Percentiles rank a stretch among this genome's conserved stretches.
These are phyloP conservation scores for Kuraishia floccosa DNA, from an alignment of 805 yeast genomes.

Conservation along the genomic window DNA sequence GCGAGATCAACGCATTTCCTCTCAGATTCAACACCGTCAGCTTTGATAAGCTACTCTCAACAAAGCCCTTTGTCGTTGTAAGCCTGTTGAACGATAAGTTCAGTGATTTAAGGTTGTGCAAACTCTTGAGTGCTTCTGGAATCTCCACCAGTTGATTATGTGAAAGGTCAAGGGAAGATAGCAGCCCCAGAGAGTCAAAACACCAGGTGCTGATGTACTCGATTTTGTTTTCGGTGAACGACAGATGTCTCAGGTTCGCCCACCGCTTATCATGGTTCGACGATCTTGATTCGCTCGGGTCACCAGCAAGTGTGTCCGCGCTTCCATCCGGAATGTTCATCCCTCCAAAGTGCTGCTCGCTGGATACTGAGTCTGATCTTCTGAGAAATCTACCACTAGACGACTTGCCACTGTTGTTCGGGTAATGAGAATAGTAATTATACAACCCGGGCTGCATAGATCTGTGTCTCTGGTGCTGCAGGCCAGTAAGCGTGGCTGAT, in stretches of 20 bases:
- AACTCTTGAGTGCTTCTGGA: constrained; percentile 39
- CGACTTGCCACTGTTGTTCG: too few species aligned
- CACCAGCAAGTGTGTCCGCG: too few species aligned
- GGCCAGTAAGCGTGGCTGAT: too few species aligned
- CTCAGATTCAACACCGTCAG: constrained; percentile 37
- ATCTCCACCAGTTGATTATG: constrained; percentile 35
- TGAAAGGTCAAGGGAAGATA: constrained; percentile 41
- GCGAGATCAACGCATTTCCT: constrained; percentile 29
- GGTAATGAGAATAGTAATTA: too few species aligned
- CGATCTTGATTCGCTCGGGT: neutral
- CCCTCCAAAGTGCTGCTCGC: neutral
- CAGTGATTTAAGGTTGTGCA: constrained; percentile 35
- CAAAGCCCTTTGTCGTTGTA: constrained; percentile 13
- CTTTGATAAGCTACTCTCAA: constrained; percentile 26
- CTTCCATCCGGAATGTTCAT: too few species aligned
- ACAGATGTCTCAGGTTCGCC: constrained; percentile 26
- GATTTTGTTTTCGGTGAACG: constrained; percentile 27
- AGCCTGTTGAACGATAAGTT: constrained; percentile 41
- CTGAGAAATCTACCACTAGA: neutral
- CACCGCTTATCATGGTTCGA: constrained; percentile 13
- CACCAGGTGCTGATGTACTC: constrained; percentile 15
- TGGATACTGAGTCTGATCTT: neutral
- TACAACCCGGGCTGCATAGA: too few species aligned
- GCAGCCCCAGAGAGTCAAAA: constrained; percentile 17
- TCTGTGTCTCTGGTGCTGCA: too few species aligned